Percentiles rank a stretch among this genome's conserved stretches.
Conservation (phyloP, 164 flowering plant species). For the Tinospora cordifolia region DNA sequence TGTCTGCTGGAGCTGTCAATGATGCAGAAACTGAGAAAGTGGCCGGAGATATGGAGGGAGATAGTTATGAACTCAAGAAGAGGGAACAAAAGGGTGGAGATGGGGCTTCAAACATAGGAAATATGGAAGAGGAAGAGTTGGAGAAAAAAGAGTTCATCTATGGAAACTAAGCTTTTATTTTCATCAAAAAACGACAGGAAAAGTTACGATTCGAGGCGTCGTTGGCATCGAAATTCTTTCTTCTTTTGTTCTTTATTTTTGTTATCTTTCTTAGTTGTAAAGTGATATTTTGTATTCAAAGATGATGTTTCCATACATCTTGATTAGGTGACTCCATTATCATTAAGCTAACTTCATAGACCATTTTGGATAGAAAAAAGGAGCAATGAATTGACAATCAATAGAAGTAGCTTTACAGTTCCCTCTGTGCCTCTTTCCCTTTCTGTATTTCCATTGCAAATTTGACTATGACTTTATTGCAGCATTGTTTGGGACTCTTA, state of each 20-base stretch:
- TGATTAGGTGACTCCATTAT: not conserved
- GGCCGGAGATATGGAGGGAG: conserved; percentile 19
- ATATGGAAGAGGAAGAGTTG: not conserved
- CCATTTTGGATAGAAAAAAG: not conserved
- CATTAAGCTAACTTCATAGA: not conserved
- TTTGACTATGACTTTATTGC: not conserved
- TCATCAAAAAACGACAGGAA: not conserved
- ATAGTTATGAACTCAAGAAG: conserved; percentile 17
- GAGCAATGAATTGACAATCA: not conserved
- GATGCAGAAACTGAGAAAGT: conserved; percentile 16
- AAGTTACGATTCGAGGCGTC: not conserved
- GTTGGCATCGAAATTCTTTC: not conserved
- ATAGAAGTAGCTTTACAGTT: not conserved
- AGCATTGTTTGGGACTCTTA: too few relatives aligned
- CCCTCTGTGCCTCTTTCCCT: not conserved
- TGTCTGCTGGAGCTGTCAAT: conserved; percentile 17
- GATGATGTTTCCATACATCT: conserved; percentile 1
- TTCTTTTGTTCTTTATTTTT: not conserved
- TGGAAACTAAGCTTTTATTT: not conserved
- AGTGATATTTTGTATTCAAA: not conserved
- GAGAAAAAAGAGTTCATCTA: conserved; percentile 2
- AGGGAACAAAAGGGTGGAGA: conserved; percentile 7
- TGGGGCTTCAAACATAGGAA: conserved; percentile 1
- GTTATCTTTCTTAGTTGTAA: not conserved
- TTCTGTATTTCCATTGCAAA: not conserved